Base-by-base conservation (phyloP, 1,284 basidiomycete genomes). In the Microbotryum silenes-acaulis region DNA sequence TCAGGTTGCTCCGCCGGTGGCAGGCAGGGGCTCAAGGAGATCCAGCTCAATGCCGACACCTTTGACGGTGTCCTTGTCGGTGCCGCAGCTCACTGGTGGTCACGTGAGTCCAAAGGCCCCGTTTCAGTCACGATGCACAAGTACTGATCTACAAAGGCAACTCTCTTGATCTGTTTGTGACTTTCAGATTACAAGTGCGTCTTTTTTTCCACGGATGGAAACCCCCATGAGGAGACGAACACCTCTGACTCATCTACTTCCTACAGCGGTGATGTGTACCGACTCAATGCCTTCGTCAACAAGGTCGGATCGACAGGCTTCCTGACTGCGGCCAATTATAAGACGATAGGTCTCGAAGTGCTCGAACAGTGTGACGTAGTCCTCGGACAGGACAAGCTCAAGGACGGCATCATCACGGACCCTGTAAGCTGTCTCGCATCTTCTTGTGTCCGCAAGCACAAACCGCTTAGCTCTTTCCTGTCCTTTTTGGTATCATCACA, bases 351-450 rank as follows among this genome's bases (percentile, higher is more conserved):
- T 25, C 44, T 56, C 14, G 58, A 59, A 3, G 70, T 73, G 25
- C 51, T 71, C 4, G 27, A 47, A 1, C 71, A 73, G 48, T 74
- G 73, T 55, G 73, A 74, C 59, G 54, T n/a, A n/a, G n/a, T 44
- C 12, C 62, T 71, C 31, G 37, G 37, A 42, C 37, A 42, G 37
- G 73, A 74, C 51, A 70, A 71, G 10, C 60, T 74, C 27, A 55
- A 51, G 33, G 73, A 74, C 49, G 62, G 69, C 8, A 62, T 74
- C 60, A 66, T 74, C 54, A 57, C 57, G 18, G 58, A 71, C 45
- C 65, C 72, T 12, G 37, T 42, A 16, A 18, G 37, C 31, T 42
- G 3, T 12, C 37, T 18, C 16, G 37, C 37, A 5, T 42, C 14
- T 12, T 16, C 25, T 42, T 6, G 16, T 42, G 1, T 42, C 16